Percentiles rank a stretch among this genome's conserved stretches.
Conservation (phyloP, 371 early-diverging fungal genomes). For the Phascolomyces articulosus region DNA sequence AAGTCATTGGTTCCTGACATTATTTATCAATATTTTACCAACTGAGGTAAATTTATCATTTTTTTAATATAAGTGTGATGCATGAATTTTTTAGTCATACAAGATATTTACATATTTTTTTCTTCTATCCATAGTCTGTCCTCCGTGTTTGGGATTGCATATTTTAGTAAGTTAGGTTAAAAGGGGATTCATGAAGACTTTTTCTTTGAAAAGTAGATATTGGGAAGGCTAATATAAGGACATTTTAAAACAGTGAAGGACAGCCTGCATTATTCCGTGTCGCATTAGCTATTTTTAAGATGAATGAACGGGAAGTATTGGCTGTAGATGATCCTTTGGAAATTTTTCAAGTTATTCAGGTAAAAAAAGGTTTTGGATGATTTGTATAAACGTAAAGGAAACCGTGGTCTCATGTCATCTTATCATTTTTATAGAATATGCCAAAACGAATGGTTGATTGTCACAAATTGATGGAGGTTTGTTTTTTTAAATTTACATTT, state of each 20-base stretch:
- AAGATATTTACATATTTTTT: too few species aligned
- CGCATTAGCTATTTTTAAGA: constrained; percentile 76
- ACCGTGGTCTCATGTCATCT: not conserved
- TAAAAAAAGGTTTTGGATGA: not conserved
- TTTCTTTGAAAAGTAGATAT: too few species aligned
- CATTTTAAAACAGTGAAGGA: constrained; percentile 59
- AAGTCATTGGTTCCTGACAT: constrained; percentile 79
- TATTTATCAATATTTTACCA: constrained; percentile 78
- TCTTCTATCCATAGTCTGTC: constrained; percentile 49
- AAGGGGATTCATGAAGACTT: not conserved
- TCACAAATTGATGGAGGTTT: constrained; percentile 68
- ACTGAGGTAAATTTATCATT: constrained; percentile 38
- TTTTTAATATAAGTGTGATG: too few species aligned
- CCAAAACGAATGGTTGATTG: constrained; percentile 78
- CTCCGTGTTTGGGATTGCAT: constrained; percentile 88
- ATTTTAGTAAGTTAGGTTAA: constrained; percentile 58
- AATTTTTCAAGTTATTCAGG: constrained; percentile 67
- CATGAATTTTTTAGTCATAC: too few species aligned
- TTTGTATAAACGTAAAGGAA: constrained; percentile 44
- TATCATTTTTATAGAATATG: constrained; percentile 55
- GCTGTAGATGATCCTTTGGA: constrained; percentile 70
- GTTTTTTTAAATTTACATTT: not conserved
- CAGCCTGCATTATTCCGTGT: constrained; percentile 80
- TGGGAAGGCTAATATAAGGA: too few species aligned
- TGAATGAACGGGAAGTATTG: constrained; percentile 71